Conservation (phyloP, 2,329 filamentous ascomycete species). For the Calonectria hawksworthii region DNA sequence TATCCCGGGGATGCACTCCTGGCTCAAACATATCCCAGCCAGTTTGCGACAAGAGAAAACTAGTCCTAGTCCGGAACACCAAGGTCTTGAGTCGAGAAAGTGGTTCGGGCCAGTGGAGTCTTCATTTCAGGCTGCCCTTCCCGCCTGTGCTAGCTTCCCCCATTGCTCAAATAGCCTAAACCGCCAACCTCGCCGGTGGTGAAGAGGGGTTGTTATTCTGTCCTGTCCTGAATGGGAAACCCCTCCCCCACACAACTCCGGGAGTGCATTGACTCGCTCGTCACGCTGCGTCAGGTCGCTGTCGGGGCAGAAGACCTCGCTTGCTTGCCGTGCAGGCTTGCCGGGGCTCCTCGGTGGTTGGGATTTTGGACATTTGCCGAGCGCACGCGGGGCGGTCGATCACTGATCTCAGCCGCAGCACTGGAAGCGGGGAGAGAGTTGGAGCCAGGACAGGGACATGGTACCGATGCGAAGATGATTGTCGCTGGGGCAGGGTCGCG, state of each 20-base stretch:
- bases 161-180: not conserved
- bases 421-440: not conserved
- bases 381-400: not conserved
- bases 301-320: not conserved
- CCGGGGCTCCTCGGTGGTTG: constrained; percentile 1
- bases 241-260: not conserved
- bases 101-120: not conserved
- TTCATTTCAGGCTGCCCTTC: not conserved
- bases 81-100: not conserved
- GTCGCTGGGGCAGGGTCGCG: not conserved
- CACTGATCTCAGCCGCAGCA: constrained; percentile 5
- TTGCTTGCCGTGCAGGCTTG: not conserved
- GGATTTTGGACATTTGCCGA: not conserved
- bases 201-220: not conserved
- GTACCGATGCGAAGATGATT: not conserved
- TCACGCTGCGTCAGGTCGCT: not conserved
- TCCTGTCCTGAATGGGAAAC: not conserved
- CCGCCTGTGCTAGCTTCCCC: not conserved
- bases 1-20: not conserved
- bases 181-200: not conserved
- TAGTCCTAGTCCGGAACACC: not conserved
- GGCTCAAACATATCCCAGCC: not conserved
- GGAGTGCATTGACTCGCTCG: not conserved
- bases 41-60: not conserved
- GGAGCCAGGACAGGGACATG: not conserved